phyloP scores from a whole-genome alignment of 2,329 filamentous ascomycete genomes.

The Botrytis cinerea region DNA sequence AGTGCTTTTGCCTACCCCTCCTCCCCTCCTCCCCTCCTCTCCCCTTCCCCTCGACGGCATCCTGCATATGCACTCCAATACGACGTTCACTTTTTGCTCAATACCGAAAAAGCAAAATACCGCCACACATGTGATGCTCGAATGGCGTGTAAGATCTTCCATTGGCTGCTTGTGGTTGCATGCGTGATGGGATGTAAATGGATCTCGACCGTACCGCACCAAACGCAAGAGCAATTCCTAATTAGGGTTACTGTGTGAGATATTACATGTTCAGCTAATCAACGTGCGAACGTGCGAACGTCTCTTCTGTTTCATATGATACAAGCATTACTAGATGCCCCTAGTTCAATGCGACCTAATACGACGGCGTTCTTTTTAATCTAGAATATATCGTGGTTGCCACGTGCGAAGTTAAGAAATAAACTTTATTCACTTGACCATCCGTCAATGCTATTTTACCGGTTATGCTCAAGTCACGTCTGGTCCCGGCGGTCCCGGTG shows the following conservation, averaged over 20 bases:
- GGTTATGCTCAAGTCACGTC: background rate
- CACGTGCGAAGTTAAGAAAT: background rate
- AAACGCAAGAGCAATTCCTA: background rate
- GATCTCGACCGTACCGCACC: background rate
- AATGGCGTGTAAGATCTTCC: background rate
- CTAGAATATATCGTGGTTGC: background rate
- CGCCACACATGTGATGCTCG: background rate
- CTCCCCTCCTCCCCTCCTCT: background rate
- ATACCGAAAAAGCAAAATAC: background rate
- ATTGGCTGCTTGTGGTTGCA: background rate
- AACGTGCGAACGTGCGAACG: background rate
- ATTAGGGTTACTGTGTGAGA: background rate
- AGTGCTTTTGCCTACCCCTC: background rate
- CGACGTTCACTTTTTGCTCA: background rate
- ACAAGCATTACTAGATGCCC: background rate
- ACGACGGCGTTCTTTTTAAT: background rate
- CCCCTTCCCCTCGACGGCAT: background rate
- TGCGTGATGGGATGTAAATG: too few species aligned
- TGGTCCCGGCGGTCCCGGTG: background rate
- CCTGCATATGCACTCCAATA: slow-evolving; percentile 1
- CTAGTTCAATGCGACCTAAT: background rate
- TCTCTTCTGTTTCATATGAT: slow-evolving; percentile 2
- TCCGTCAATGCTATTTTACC: background rate
- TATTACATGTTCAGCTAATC: background rate
- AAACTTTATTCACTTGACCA: background rate